These are phyloP conservation scores for Lentinula guzmanii DNA, from an alignment of 768 basidiomycete species.

Conservation along the genomic window DNA sequence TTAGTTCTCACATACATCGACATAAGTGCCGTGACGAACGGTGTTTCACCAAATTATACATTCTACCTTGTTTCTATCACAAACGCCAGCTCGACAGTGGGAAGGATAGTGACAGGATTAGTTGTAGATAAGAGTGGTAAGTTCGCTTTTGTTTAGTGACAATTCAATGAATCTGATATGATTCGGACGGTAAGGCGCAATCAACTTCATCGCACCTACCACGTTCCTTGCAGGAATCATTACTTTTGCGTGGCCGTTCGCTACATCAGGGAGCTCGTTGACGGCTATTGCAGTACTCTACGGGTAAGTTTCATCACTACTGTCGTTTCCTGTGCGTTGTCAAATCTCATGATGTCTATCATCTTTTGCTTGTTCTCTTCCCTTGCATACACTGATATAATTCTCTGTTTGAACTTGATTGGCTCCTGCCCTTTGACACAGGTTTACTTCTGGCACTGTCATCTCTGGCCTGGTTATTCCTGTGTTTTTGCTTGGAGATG, in stretches of 20 bases:
- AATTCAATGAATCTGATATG: constrained; percentile 12
- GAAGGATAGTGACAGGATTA: constrained; percentile 44
- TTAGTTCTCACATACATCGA: constrained; percentile 55
- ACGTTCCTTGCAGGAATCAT: constrained; percentile 37
- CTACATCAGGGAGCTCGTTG: constrained; percentile 32
- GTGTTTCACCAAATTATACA: constrained; percentile 40
- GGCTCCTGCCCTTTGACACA: constrained; percentile 13
- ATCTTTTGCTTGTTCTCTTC: neutral
- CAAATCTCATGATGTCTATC: constrained; percentile 11
- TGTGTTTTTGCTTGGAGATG: constrained; percentile 53
- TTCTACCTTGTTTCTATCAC: constrained; percentile 59
- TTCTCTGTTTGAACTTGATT: constrained; percentile 13
- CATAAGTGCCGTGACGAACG: constrained; percentile 38
- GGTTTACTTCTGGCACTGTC: constrained; percentile 58
- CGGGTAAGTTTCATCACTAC: constrained; percentile 39
- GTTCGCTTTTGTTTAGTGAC: constrained; percentile 34
- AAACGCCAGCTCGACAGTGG: constrained; percentile 53
- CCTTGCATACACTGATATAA: constrained; percentile 5
- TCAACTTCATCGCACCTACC: constrained; percentile 5
- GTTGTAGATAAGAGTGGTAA: constrained; percentile 45
- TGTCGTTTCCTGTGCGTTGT: too few species aligned
- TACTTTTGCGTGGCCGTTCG: constrained; percentile 71
- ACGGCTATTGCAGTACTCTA: constrained; percentile 56
- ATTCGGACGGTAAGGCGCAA: neutral
- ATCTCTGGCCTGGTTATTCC: constrained; percentile 52